Evolutionary conservation across 1,139 yeast species (phyloP).

Genomic region (Kurtzmaniella quercitrusa): DNA sequence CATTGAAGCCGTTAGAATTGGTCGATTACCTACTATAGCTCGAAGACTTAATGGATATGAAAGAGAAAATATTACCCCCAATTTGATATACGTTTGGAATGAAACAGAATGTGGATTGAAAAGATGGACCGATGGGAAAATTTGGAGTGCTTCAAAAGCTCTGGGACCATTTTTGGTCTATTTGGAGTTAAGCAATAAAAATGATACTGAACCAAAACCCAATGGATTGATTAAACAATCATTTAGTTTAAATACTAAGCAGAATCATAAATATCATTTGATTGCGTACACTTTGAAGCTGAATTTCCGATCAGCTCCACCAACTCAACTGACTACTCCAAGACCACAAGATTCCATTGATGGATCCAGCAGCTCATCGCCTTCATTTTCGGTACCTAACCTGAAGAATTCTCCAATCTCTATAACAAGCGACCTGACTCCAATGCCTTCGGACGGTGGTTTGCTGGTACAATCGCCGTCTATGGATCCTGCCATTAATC

Average conservation of each 20-base stretch:
- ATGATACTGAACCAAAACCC: conserved; percentile 11
- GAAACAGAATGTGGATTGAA: conserved; percentile 60
- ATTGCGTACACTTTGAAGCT: conserved; percentile 34
- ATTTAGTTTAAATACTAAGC: conserved; percentile 42
- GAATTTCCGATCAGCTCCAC: neutral
- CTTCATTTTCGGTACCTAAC: neutral
- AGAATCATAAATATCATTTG: conserved; percentile 45
- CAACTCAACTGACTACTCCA: neutral
- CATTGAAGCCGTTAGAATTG: conserved; percentile 53
- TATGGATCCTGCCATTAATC: conserved; percentile 2
- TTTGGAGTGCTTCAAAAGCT: conserved; percentile 64
- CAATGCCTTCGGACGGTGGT: neutral
- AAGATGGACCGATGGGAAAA: conserved; percentile 64
- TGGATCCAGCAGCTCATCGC: neutral
- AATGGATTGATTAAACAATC: conserved; percentile 51
- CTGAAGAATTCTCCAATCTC: neutral
- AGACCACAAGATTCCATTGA: neutral
- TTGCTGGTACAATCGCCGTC: conserved; percentile 5
- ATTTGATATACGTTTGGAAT: conserved; percentile 60
- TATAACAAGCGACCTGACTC: neutral
- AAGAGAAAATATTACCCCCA: conserved; percentile 43
- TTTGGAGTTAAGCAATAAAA: conserved; percentile 44
- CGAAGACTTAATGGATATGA: conserved; percentile 51
- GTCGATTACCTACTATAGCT: conserved; percentile 49
- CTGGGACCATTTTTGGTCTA: conserved; percentile 56